Evolutionary conservation across 768 basidiomycete genomes (phyloP), one percentile per base, ranked within the genome.

Genomic region (Piloderma croceum): DNA sequence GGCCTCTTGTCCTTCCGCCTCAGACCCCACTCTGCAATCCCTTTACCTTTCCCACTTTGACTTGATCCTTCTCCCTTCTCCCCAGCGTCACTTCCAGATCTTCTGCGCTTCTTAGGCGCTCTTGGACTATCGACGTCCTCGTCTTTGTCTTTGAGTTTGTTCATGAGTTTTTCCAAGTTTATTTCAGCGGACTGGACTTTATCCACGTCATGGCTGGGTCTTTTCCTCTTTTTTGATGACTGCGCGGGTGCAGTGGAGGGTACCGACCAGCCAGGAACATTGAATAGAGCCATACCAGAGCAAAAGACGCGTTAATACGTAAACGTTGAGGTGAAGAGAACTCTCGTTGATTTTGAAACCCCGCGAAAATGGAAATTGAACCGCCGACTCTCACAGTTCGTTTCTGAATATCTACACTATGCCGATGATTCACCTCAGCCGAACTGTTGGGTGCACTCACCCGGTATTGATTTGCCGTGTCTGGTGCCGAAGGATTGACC

Each of bases 241-340:
- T 57, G 45, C 25, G 44, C 57, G 5, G 74, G 71, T 0, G 46
- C 37, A 6, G 53, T 58, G 17, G 66, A 56, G 25, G 69, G 59
- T 11, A 84, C 61, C 22, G 74, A 69, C 83, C 83, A 86, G 13
- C 83, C 83, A 3, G 82, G 77, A 15, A 85, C 76, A 31, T 81
- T 65, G 58, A 86, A 85, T 47, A 76, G 63, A 42, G 70, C 54
- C 71, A 73, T 74, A 29, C 5, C 20, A 13, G 12, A 10, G 24
- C n/a, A n/a, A n/a, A n/a, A n/a, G n/a, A n/a, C n/a, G n/a, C n/a
- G n/a, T n/a, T n/a, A n/a, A n/a, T n/a, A n/a, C n/a, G n/a, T n/a
- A n/a, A n/a, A n/a, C n/a, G n/a, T n/a, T n/a, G n/a, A n/a, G n/a
- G n/a, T n/a, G n/a, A n/a, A n/a, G n/a, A n/a, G n/a, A n/a, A n/a